Base-by-base conservation (phyloP, 1,284 basidiomycete genomes). In the Boletus calvinii region DNA sequence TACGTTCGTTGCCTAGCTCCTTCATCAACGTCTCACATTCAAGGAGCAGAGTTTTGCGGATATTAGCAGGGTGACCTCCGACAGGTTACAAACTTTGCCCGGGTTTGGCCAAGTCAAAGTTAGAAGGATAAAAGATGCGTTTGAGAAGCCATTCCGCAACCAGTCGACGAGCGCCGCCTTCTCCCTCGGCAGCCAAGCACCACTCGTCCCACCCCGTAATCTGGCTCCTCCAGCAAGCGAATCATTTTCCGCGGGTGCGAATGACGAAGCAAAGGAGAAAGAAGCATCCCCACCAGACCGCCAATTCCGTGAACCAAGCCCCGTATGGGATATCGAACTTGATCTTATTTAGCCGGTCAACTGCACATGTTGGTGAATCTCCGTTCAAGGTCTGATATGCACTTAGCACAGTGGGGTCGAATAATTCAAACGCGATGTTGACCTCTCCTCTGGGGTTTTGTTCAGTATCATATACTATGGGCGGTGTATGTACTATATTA, bases 51-150 rank as follows among this genome's bases (percentile, higher is more conserved):
- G 90, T 58, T 91, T 98, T 59, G 82, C 87, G 4, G 83, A 85
- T 52, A 90, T 95, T 40, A 81, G 88, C 5, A 78, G 74, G 47
- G 86, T 91, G 1, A 81, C 84, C 1, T 72, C 87, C 1, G 89
- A 92, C 46, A 83, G 88, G 56, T 73, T 99, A 1, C 80, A 85
- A 46, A 84, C 83, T 48, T 85, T 97, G 39, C 95, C 97, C 4
- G 97, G 97, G 0, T 89, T 99, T 52, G 97, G 97, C 3, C 91
- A 92, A 58, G 86, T 94, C 50, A 99, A 99, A 72, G 94, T 96
- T 32, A 90, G 85, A 62, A 81, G 89, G 53, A 77, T 91, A 42
- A 84, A 84, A 62, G 88, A 85, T 52, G 85, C 88, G 0, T 89
- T 92, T 62, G 84, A 89, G 50, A 87, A 86, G 55, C 87, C 90